phyloP scores from a whole-genome alignment of 2,329 filamentous ascomycete species.

The Colletotrichum cereale region DNA sequence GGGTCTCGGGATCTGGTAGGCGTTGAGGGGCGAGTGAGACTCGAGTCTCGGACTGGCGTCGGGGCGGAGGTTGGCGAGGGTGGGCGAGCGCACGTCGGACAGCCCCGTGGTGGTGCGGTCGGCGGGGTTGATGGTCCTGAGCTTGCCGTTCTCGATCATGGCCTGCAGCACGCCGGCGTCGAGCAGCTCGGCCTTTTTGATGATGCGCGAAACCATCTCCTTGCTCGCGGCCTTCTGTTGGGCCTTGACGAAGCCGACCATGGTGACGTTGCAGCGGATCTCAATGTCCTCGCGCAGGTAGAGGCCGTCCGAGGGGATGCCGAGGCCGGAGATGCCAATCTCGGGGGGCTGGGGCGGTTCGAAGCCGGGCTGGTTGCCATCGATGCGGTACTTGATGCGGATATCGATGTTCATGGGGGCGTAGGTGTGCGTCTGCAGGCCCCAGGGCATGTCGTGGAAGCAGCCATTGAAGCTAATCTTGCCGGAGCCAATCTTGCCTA shows the following conservation, averaged over 20 bases:
- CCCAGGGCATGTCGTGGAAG: slow-evolving; percentile 80
- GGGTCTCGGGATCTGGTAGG: slow-evolving; percentile 58
- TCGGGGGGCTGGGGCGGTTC: slow-evolving; percentile 73
- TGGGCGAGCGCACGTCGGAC: slow-evolving; percentile 24
- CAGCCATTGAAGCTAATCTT: slow-evolving; percentile 78
- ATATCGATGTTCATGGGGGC: slow-evolving; percentile 76
- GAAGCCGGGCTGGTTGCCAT: slow-evolving; percentile 75
- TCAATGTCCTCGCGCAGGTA: slow-evolving; percentile 79
- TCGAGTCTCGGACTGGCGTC: slow-evolving; percentile 43
- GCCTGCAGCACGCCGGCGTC: slow-evolving; percentile 74
- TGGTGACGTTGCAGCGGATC: slow-evolving; percentile 76
- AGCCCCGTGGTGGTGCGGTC: slow-evolving; percentile 56
- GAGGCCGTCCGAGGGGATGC: slow-evolving; percentile 72
- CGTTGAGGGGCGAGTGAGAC: slow-evolving; percentile 47
- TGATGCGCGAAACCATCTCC: slow-evolving; percentile 75
- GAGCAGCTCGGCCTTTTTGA: slow-evolving; percentile 78
- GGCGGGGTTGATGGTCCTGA: slow-evolving; percentile 70
- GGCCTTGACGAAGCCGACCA: slow-evolving; percentile 74
- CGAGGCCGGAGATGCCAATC: slow-evolving; percentile 69
- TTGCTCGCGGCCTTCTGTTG: slow-evolving; percentile 76
- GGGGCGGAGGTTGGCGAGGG: slow-evolving; percentile 21
- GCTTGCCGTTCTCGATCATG: slow-evolving; percentile 75
- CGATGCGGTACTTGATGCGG: slow-evolving; percentile 76
- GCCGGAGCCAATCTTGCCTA: slow-evolving; percentile 73
- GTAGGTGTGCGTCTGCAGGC: slow-evolving; percentile 78